Conservation (phyloP, 2,329 filamentous ascomycete species). For the Aspergillus uvarum region DNA sequence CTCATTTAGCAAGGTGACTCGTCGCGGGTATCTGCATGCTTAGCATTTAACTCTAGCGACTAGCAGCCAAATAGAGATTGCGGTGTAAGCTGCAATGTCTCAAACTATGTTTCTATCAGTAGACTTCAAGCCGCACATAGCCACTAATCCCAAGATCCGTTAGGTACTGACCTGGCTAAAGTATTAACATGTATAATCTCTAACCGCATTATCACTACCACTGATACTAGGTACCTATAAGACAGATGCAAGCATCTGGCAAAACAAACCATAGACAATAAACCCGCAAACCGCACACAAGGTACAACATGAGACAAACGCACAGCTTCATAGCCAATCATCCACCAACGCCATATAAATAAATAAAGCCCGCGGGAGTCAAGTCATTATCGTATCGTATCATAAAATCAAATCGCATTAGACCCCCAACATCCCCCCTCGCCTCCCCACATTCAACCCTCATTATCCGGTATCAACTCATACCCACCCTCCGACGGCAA, state of each 20-base stretch:
- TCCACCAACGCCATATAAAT: not conserved
- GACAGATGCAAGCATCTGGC: not conserved
- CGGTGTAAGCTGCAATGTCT: too few relatives aligned
- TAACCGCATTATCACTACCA: not conserved
- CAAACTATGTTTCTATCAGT: too few relatives aligned
- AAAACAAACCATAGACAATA: not conserved
- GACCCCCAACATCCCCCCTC: too few relatives aligned
- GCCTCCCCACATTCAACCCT: not conserved
- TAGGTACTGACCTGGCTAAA: not conserved
- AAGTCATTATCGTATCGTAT: conserved; percentile 2
- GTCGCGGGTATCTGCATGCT: too few relatives aligned
- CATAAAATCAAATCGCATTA: not conserved
- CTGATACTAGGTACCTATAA: not conserved
- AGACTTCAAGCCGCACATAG: not conserved
- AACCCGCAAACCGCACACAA: not conserved
- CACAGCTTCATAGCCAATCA: not conserved
- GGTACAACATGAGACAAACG: not conserved
- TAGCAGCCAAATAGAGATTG: too few relatives aligned
- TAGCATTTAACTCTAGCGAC: too few relatives aligned
- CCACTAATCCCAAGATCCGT: not conserved
- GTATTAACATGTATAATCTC: not conserved
- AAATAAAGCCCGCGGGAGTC: not conserved
- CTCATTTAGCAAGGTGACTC: too few relatives aligned
- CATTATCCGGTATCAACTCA: conserved; percentile 64
- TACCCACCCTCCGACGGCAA: conserved; percentile 83